Evolutionary conservation across 1,284 basidiomycete genomes (phyloP), one percentile per base, ranked within the genome.

Genomic region (Trichosporon inkin): DNA sequence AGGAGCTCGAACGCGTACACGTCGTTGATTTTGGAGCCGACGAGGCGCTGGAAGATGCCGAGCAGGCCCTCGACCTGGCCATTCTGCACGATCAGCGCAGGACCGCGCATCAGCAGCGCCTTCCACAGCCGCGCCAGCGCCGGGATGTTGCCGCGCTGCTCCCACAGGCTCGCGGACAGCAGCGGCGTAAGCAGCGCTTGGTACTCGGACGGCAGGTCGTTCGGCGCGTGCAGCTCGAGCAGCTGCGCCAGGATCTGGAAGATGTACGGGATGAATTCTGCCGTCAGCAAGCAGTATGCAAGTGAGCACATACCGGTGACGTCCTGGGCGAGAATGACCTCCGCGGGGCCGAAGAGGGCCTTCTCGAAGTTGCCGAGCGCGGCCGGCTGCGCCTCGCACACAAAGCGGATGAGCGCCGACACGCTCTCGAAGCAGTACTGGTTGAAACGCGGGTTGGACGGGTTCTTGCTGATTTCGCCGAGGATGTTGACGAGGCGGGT

Each of bases 201-300:
- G 79, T 98, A 99, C 59, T 88, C 84, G 0, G 82, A 79, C 0
- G 95, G 92, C 8, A 96, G 81, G 19, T 75, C 71, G 38, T 65
- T 69, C 6, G 80, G 74, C 0, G 80, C 78, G 70, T 95, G 93
- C 10, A 92, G 81, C 67, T 94, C 90, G 37, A 99, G 86, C 83
- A 99, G 92, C 76, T 99, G 95, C 0, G 93, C 89, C 34, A 98
- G 85, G 67, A 99, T 86, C 75, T 99, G 96, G 83, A 99, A 98
- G 55, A 92, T 89, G 75, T 95, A 99, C 1, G 95, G 95, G 56
- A 96, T 89, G 74, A 97, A 99, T 80, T 98, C 95, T 92, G 73
- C 32, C 37, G 19, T 44, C 19, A 34, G 52, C 40, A 35, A 53
- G 44, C 10, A n/a, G 24, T 14, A 35, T 20, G 10, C 20, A 41